These are phyloP conservation scores for Gentiana macrophylla DNA, from an alignment of 257 asterid species.

Conservation along the genomic window DNA sequence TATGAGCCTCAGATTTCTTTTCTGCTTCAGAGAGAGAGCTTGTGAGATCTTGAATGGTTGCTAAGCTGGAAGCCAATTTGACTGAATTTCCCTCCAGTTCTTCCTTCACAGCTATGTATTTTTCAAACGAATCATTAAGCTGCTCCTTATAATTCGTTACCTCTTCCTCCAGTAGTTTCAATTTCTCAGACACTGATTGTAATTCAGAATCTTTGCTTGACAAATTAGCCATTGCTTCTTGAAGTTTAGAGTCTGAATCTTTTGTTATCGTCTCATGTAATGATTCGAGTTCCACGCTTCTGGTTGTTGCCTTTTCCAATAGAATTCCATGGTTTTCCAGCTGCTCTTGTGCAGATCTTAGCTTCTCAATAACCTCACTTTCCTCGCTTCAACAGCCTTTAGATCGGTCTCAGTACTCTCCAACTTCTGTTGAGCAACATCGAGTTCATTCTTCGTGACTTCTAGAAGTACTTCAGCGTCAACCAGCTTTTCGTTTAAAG, in stretches of 20 bases:
- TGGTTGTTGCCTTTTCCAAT: conserved; percentile 47
- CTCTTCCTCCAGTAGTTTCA: conserved; percentile 49
- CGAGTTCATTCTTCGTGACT: conserved; percentile 44
- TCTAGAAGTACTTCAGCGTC: conserved; percentile 54
- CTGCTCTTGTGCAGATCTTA: conserved; percentile 65
- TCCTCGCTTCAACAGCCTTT: conserved; percentile 46
- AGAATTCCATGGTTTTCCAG: conserved; percentile 42
- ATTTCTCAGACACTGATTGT: conserved; percentile 45
- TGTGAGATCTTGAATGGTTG: conserved; percentile 38
- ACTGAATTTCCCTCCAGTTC: conserved; percentile 47
- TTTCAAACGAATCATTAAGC: conserved; percentile 53
- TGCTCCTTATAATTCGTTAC: conserved; percentile 47
- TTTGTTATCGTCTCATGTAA: conserved; percentile 38
- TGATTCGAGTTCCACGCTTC: conserved; percentile 54
- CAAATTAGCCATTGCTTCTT: conserved; percentile 51
- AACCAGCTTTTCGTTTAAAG: conserved; percentile 47
- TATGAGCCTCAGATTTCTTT: conserved; percentile 30
- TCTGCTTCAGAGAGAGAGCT: conserved; percentile 52
- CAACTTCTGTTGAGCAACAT: conserved; percentile 41
- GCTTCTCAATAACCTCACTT: conserved; percentile 46
- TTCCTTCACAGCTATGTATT: conserved; percentile 29
- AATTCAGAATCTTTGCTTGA: conserved; percentile 61
- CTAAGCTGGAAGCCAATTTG: conserved; percentile 52
- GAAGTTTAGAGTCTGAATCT: conserved; percentile 56
- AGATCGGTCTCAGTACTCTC: conserved; percentile 60